phyloP scores from a whole-genome alignment of 1,284 basidiomycete species.

The Pterulicium gracile region DNA sequence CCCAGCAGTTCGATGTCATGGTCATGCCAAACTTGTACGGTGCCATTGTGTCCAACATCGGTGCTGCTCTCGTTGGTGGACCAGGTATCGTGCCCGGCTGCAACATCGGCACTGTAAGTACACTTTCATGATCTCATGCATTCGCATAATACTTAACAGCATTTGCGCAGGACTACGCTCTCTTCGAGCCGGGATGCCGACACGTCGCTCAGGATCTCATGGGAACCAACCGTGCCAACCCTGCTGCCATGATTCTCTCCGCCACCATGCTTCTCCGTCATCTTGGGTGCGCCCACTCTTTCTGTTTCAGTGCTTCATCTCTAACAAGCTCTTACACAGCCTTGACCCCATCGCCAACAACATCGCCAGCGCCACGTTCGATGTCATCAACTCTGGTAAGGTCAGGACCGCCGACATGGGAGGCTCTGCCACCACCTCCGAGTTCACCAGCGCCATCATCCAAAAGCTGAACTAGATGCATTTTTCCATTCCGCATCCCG shows the following conservation, averaged over 20 bases:
- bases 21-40: conserved; percentile 98
- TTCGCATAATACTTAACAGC: conserved; percentile 4
- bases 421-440: conserved; percentile 84
- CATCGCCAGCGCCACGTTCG: conserved; percentile 90
- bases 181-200: conserved; percentile 98
- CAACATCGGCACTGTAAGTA: conserved; percentile 85
- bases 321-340: conserved; percentile 24
- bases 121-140: not conserved
- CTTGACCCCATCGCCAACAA: conserved; percentile 92
- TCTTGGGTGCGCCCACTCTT: conserved; percentile 56
- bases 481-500: no score
- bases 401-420: conserved; percentile 95
- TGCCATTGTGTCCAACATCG: conserved; percentile 97
- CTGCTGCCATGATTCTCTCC: conserved; percentile 95
- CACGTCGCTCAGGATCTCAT: conserved; percentile 98
- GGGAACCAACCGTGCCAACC: conserved; percentile 97
- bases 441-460: conserved; percentile 87
- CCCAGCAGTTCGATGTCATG: conserved; percentile 97
- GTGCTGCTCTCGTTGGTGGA: conserved; percentile 95
- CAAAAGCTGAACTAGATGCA: conserved; percentile 46
- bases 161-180: conserved; percentile 73
- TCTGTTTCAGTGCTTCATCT: not conserved
- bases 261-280: conserved; percentile 99
- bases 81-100: conserved; percentile 97
- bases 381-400: conserved; percentile 85